Evolutionary conservation across 225 moss, liverwort and hornwort species (phyloP).

Genomic region (Physcomitrium patens): DNA sequence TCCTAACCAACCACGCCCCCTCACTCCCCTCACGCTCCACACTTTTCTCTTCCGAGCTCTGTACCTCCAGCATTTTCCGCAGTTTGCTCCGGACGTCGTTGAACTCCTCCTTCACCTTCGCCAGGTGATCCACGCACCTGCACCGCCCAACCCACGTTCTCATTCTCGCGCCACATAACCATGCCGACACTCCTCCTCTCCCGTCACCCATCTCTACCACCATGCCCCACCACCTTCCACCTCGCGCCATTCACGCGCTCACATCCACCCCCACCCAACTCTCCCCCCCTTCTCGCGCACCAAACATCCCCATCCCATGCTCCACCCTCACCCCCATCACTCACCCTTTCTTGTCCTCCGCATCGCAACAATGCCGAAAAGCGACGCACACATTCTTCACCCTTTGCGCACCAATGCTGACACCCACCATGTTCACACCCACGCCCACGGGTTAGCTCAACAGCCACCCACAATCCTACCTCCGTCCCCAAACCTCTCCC

Average conservation of each 20-base stretch:
- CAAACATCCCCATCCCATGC: no score
- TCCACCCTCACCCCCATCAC: background rate
- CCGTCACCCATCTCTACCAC: no score
- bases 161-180: background rate
- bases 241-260: background rate
- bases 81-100: constrained; percentile 31
- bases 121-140: constrained; percentile 40
- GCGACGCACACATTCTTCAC: constrained; percentile 39
- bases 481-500: background rate
- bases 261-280: no score
- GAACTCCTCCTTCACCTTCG: constrained; percentile 41
- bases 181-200: no score
- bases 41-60: background rate
- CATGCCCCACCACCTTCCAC: no score
- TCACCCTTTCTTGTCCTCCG: constrained; percentile 43
- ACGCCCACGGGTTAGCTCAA: background rate
- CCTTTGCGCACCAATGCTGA: constrained; percentile 48
- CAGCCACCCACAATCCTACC: no score
- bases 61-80: constrained; percentile 42
- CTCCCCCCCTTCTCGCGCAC: no score
- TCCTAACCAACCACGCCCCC: background rate
- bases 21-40: background rate
- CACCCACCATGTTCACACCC: background rate
- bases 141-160: constrained; percentile 3
- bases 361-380: constrained; percentile 41